Percentiles rank a stretch among this genome's conserved stretches.
Evolutionary conservation across 2,329 filamentous ascomycete species (phyloP).

Genomic region (Lachnellula arida): DNA sequence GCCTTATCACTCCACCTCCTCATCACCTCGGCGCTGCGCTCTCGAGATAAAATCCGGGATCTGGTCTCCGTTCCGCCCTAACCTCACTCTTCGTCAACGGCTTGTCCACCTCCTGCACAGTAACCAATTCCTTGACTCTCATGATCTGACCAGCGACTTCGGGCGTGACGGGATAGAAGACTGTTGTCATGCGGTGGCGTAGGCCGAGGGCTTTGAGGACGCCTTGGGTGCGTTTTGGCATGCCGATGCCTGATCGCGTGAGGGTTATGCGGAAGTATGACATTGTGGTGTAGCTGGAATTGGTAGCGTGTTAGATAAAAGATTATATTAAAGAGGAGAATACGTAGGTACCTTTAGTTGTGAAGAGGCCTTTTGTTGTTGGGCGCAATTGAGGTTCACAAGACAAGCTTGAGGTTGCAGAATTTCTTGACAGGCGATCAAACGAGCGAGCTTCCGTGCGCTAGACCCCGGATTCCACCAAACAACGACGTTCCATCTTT

Average conservation of each 20-base stretch:
- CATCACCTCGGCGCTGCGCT: slow-evolving; percentile 31
- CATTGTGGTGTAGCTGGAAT: slow-evolving; percentile 37
- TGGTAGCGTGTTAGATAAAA: background rate
- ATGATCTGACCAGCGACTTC: slow-evolving; percentile 69
- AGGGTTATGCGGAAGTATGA: slow-evolving; percentile 70
- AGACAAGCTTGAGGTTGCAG: slow-evolving; percentile 12
- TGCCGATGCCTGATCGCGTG: slow-evolving; percentile 66
- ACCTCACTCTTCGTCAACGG: slow-evolving; percentile 56
- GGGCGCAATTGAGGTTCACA: background rate
- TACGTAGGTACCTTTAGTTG: slow-evolving; percentile 9
- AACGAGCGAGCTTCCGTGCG: background rate
- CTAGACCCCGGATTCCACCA: slow-evolving; percentile 12
- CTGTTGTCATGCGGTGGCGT: slow-evolving; percentile 65
- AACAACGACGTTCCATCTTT: slow-evolving; percentile 7
- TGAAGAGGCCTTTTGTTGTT: slow-evolving; percentile 1
- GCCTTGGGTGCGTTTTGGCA: slow-evolving; percentile 59
- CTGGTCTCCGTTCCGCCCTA: slow-evolving; percentile 56
- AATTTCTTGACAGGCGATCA: slow-evolving; percentile 3
- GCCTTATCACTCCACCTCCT: background rate
- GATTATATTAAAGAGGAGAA: background rate
- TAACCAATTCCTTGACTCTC: slow-evolving; percentile 69
- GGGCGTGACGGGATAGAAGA: slow-evolving; percentile 65
- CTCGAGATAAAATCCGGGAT: slow-evolving; percentile 66
- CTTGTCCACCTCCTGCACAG: slow-evolving; percentile 61
- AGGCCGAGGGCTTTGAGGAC: slow-evolving; percentile 67